These are phyloP conservation scores for Metarhizium robertsii DNA, from an alignment of 2,329 filamentous ascomycete genomes.

Conservation along the genomic window DNA sequence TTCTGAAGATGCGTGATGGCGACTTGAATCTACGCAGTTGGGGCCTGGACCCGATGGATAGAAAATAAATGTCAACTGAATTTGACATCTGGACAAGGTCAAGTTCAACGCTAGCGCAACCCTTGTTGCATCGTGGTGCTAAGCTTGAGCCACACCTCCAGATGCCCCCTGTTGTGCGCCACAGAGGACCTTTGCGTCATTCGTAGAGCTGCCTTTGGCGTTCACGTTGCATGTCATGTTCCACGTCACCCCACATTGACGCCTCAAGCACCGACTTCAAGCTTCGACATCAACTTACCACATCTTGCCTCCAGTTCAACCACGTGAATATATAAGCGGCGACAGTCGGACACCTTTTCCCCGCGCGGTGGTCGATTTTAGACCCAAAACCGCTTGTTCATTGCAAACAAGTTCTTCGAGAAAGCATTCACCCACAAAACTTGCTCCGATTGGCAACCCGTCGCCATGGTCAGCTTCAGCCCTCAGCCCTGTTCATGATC, in stretches of 20 bases:
- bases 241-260: not conserved
- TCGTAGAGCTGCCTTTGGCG: not conserved
- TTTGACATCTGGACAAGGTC: not conserved
- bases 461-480: not conserved
- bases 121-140: not conserved
- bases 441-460: not conserved
- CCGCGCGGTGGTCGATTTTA: too few relatives aligned
- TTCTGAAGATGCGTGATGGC: too few relatives aligned
- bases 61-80: not conserved
- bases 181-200: constrained; percentile 3
- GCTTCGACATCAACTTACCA: not conserved
- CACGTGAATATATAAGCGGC: too few relatives aligned
- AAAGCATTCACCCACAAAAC: not conserved
- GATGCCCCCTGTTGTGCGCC: not conserved
- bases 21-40: too few relatives aligned
- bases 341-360: too few relatives aligned
- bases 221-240: not conserved
- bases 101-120: not conserved
- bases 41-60: too few relatives aligned
- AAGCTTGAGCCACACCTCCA: not conserved
- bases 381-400: not conserved
- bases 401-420: not conserved
- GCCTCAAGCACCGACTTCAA: not conserved
- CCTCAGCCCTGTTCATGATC: not conserved
- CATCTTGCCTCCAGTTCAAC: too few relatives aligned